Base-by-base conservation (phyloP, 139 green algal species). In the Trebouxia sp. region DNA sequence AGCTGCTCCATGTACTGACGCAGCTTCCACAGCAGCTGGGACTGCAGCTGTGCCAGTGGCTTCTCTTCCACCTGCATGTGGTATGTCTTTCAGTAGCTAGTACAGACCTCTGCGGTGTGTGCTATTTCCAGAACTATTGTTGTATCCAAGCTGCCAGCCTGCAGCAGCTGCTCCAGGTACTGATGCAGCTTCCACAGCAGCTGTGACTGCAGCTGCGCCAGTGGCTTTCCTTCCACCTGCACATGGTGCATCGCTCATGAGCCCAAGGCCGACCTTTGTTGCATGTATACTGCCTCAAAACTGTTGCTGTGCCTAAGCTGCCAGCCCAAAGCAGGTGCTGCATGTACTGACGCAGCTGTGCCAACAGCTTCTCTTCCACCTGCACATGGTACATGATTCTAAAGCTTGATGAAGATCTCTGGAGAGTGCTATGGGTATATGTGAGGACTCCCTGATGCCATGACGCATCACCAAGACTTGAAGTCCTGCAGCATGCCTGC, bases 301-400 rank as follows among this genome's bases (percentile, higher is more conserved):
- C n/a, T n/a, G n/a, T n/a, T n/a, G n/a, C 75, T 39, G 87, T 55
- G 66, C 93, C 89, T 85, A 94, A 95, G 10, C 75, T 86, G 39
- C 86, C 78, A 37, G 69, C 69, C 76, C 72, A 9, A 83, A 87
- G 88, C 80, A 91, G n/a, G 66, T 91, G 56, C 28, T 75, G 50
- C 22, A 76, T 22, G 47, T 75, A 74, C 37, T 74, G 35, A 12
- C 66, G 48, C 79, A 83, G 72, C 72, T 39, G 41, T 3, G 72
- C 41, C 9, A 38, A 6, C 3, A 26, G 65, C 35, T 69, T 43
- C 4, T 30, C 37, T 10, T 53, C 32, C 7, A 53, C 53, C 76
- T 81, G 76, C 50, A 55, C 15, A 5, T n/a, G n/a, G n/a, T n/a
- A n/a, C n/a, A n/a, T n/a, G n/a, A n/a, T n/a, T n/a, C n/a, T n/a